Base-by-base conservation (phyloP, 148 eudicot genomes). In the Amaranthus palmeri region DNA sequence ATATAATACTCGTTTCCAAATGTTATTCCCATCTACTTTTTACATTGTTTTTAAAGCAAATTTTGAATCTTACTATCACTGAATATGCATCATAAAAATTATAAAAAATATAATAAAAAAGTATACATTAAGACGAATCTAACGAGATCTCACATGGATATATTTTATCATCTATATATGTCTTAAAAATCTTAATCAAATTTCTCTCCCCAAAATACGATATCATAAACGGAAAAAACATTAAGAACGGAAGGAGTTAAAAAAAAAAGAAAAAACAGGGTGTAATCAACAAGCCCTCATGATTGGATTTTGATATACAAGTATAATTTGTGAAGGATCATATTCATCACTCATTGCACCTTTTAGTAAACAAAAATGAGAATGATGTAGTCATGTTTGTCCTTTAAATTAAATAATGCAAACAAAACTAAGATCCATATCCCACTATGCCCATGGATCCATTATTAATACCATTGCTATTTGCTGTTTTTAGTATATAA, bases 221-320 rank as follows among this genome's bases (percentile, higher is more conserved):
- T 25, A 25, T 25, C 2, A 25, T 25, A 25, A 25, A 25, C 36
- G 2, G 36, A 25, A 54, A 54, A 0, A 7, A 7, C 13, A 54
- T 4, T n/a, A 3, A 56, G 25, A 8, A 14, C 6, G n/a, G 36
- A n/a, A 8, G 25, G 18, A 4, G 14, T 12, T 15, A 64, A 44
- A 64, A 14, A 42, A 13, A 7, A 64, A 46, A 47, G 5, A 48
- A 8, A 47, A 64, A 46, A 5, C 15, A 70, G 25, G 11, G 4
- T 54, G 40, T 10, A 54, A n/a, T 18, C 74, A 58, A 71, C 74
- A 12, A 47, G 45, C 36, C 45, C 74, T 71, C 65, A 71, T 71
- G 59, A 71, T 71, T 18, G 11, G 54, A 9, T 25, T 25, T 25
- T 25, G 36, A 25, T 25, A 25, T 25, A 25, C 36, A 25, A 25